Evolutionary conservation across 345 rosid genomes (phyloP), one percentile per base, ranked within the genome.

Genomic region (Citrus glauca): DNA sequence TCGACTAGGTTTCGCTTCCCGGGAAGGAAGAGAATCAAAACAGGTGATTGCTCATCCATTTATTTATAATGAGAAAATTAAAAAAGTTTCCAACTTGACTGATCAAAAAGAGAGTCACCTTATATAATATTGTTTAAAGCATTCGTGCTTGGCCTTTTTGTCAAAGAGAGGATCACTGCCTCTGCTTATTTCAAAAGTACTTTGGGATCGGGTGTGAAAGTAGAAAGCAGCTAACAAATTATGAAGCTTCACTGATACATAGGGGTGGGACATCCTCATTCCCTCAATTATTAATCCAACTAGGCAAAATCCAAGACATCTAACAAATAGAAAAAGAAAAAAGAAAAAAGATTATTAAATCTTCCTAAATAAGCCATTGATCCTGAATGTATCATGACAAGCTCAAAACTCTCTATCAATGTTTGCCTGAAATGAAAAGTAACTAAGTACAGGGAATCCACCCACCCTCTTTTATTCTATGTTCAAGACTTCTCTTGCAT

Each of bases 241-340:
- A 63, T 57, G 87, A 81, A 81, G 81, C 68, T 81, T 81, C 87
- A 17, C 9, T 1, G 71, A 64, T 68, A 25, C 6, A 9, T 38
- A 16, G 28, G 32, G 50, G 50, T 32, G 67, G 38, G 81, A 25
- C 82, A 60, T 32, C 62, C 60, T 67, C 66, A 71, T 74, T 38
- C 76, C 76, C 45, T 71, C 82, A 78, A 84, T 87, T 78, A 82
- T 82, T 71, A 76, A 62, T 48, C 68, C 63, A 81, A 66, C 72
- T 67, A 59, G 60, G 14, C 50, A 42, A 57, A 45, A 48, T 4
- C 28, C 8, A 65, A 75, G 30, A 32, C 50, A 42, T 30, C 62
- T 48, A 64, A 32, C n/a, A 37, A 37, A 37, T 37, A 1, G 40
- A 37, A 37, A 37, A 37, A 37, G 6, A 6, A 6, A 6, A 37